Conservation (phyloP, 352 stramenopile species). For the Pythium chondricola region DNA sequence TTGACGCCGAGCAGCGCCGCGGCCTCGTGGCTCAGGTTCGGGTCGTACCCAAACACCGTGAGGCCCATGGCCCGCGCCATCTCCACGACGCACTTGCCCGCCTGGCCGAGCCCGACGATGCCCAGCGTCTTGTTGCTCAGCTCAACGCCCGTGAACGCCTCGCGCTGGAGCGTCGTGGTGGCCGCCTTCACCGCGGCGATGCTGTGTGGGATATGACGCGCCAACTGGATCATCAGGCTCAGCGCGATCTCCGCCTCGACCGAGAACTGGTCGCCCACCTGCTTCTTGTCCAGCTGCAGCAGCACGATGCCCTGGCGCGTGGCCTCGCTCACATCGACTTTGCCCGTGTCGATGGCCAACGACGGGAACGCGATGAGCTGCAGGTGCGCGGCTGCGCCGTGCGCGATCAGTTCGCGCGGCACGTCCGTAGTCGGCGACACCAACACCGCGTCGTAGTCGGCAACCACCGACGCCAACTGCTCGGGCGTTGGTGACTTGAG, state of each 20-base stretch:
- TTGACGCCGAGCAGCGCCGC: constrained; percentile 61
- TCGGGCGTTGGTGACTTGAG: constrained; percentile 27
- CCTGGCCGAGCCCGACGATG: constrained; percentile 68
- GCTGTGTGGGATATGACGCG: constrained; percentile 46
- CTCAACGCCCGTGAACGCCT: constrained; percentile 56
- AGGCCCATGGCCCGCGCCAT: constrained; percentile 69
- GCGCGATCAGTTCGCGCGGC: constrained; percentile 31
- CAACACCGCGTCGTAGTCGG: constrained; percentile 58
- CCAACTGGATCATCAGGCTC: constrained; percentile 58
- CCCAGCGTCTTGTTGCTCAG: constrained; percentile 54
- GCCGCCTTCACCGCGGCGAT: constrained; percentile 27
- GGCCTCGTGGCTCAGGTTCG: constrained; percentile 63
- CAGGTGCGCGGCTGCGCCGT: constrained; percentile 37
- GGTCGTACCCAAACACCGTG: constrained; percentile 65
- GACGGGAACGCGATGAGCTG: constrained; percentile 49
- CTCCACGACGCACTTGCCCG: constrained; percentile 64
- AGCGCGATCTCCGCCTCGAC: constrained; percentile 70
- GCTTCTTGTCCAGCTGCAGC: constrained; percentile 70
- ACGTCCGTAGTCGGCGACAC: constrained; percentile 42
- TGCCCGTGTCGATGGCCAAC: constrained; percentile 49
- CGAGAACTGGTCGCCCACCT: constrained; percentile 62
- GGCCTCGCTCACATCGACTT: constrained; percentile 69
- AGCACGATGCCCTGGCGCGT: constrained; percentile 71
- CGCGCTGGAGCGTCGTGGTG: constrained; percentile 16
- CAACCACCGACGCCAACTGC: constrained; percentile 24